Conservation (phyloP, 2,329 filamentous ascomycete genomes). For the Stemphylium lycopersici region DNA sequence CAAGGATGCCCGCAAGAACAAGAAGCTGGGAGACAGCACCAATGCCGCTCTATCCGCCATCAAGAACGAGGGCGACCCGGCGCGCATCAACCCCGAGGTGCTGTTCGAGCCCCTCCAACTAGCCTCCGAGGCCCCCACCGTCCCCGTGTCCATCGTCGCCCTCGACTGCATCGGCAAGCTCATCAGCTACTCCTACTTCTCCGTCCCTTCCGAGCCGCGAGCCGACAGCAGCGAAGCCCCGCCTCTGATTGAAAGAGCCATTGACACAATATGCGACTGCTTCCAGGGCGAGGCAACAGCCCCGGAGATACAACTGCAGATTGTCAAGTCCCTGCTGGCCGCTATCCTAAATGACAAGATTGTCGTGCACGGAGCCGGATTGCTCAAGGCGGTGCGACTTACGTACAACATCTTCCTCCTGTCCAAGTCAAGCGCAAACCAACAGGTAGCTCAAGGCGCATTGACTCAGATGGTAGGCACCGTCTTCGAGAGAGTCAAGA, state of each 20-base stretch:
- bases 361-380: conserved; percentile 92
- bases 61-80: conserved; percentile 75
- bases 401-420: conserved; percentile 99
- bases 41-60: conserved; percentile 84
- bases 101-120: conserved; percentile 91
- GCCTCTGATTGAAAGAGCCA: conserved; percentile 93
- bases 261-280: conserved; percentile 99
- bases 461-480: conserved; percentile 98
- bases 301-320: conserved; percentile 92
- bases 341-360: conserved; percentile 99
- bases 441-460: conserved; percentile 96
- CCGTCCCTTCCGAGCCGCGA: conserved; percentile 63
- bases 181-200: conserved; percentile 98
- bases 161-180: conserved; percentile 98
- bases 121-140: conserved; percentile 84
- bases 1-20: conserved; percentile 87
- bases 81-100: conserved; percentile 85
- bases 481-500: conserved; percentile 93
- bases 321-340: conserved; percentile 93
- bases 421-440: conserved; percentile 90
- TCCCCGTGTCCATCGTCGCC: conserved; percentile 84
- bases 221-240: conserved; percentile 52
- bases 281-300: conserved; percentile 96
- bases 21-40: conserved; percentile 80
- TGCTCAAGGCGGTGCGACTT: conserved; percentile 94